Evolutionary conservation across 1,139 yeast genomes (phyloP), one percentile per base, ranked within the genome.

Genomic region (Blastobotrys raffinosifermentans): DNA sequence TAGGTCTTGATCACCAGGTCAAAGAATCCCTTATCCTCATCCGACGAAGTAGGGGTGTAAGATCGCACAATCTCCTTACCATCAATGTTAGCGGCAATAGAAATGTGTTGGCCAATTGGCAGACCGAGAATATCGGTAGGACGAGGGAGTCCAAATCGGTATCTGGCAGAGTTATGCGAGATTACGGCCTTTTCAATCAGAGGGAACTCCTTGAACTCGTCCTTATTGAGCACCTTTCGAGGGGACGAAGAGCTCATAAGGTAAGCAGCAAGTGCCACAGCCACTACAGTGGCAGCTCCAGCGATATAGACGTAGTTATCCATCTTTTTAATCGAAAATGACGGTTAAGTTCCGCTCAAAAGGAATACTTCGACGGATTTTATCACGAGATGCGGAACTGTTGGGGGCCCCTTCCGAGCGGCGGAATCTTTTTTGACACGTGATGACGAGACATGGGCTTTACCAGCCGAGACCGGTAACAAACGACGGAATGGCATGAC

Each of bases 101-200:
- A 55, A 55, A 87, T 80, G 59, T 87, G 96, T 66, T 91, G 97
- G 39, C 98, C 98, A 57, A 87, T 83, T 39, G 97, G 97, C 51
- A 91, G 73, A 5, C 96, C 96, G 45, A 91, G 72, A 35, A 77
- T 69, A 58, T 84, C 93, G 35, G 77, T 70, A 26, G 80, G 70
- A 45, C 73, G 72, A 37, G 96, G 95, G 52, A 91, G 74, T 2
- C 84, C 89, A 57, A 91, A 87, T 56, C 93, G 74, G 63, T 84
- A 89, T 42, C 86, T 66, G 38, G 93, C 86, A 10, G 95, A 73
- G 62, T 89, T 87, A 61, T 84, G 94, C 26, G 86, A 73, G 15
- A 91, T 69, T 32, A 78, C 72, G 11, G 82, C 80, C 67, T 85
- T 89, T 58, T 80, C 78, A 50, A 84, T 75, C 57, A 91, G 70